Evolutionary conservation across 768 basidiomycete species (phyloP).

Genomic region (Amanita inopinata): DNA sequence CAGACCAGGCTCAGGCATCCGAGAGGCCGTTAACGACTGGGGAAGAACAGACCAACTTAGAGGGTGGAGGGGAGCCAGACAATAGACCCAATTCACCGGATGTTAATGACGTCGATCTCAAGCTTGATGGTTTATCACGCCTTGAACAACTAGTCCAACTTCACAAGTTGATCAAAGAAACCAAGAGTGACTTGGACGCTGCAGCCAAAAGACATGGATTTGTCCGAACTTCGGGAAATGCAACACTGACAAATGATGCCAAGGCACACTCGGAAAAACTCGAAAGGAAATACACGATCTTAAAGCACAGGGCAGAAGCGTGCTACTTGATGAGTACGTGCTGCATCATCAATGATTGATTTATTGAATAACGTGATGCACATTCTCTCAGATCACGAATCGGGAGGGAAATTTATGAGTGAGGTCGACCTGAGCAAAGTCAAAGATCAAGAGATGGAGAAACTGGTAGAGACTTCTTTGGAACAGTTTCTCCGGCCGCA

Average conservation of each 20-base stretch:
- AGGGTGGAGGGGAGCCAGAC: background rate
- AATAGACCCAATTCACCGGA: background rate
- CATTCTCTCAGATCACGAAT: conserved; percentile 1
- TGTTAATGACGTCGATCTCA: background rate
- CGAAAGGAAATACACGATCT: conserved; percentile 2
- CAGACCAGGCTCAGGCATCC: no score
- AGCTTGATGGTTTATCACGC: background rate
- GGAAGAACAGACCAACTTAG: conserved; percentile 3
- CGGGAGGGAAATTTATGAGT: background rate
- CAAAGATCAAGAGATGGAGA: background rate
- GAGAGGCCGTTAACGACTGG: no score
- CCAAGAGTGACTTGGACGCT: background rate
- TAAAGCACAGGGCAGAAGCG: conserved; percentile 4
- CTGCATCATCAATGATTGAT: background rate
- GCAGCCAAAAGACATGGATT: background rate
- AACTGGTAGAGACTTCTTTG: background rate
- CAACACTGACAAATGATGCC: background rate
- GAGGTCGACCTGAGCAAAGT: conserved; percentile 3
- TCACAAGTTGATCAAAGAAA: conserved; percentile 3
- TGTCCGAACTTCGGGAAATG: conserved; percentile 8
- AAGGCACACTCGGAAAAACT: background rate
- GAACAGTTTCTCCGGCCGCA: conserved; percentile 6
- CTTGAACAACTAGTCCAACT: conserved; percentile 6
- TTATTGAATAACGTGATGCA: background rate
- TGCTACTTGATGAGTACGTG: conserved; percentile 6